Evolutionary conservation across 1,139 yeast genomes (phyloP), one percentile per base, ranked within the genome.

Genomic region (Geotrichum reessii): DNA sequence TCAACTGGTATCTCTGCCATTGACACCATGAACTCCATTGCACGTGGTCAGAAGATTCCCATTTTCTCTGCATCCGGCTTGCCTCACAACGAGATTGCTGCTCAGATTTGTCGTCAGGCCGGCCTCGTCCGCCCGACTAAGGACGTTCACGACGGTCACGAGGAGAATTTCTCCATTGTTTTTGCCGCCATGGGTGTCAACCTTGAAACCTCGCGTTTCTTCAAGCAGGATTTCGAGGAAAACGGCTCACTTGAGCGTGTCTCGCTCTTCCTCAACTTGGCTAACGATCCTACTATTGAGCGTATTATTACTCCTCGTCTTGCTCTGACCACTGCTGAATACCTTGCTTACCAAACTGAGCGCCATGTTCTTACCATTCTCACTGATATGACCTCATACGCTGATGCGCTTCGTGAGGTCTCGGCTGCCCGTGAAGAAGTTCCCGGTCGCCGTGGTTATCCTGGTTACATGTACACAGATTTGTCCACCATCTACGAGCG

Each of bases 391-490:
- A 90, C 97, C 27, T 93, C 99, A 19, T 93, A 93, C 74, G 99
- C 99, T 47, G 99, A 93, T 76, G 99, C 99, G 48, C 81, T 93
- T 73, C 92, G 99, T 85, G 99, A 93, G 80, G 99, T 93, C 58
- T 91, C 98, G 62, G 99, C 99, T 63, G 99, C 99, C 56, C 89
- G 99, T 82, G 99, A 93, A 79, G 99, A 93, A 79, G 99, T 93
- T 53, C 99, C 99, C 71, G 99, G 99, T 81, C 91, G 99, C 84
- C 91, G 99, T 85, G 99, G 99, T 81, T 93, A 93, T 78, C 99
- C 99, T 64, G 99, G 99, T 87, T 93, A 93, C 77, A 93, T 93
- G 99, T 93, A 93, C 79, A 93, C 99, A 56, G 99, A 93, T 86
- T 89, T 93, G 81, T 88, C 98, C 58, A 93, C 98, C 62, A 91